These are phyloP conservation scores for Cadophora sp. DNA, from an alignment of 2,329 filamentous ascomycete species.

Conservation along the genomic window DNA sequence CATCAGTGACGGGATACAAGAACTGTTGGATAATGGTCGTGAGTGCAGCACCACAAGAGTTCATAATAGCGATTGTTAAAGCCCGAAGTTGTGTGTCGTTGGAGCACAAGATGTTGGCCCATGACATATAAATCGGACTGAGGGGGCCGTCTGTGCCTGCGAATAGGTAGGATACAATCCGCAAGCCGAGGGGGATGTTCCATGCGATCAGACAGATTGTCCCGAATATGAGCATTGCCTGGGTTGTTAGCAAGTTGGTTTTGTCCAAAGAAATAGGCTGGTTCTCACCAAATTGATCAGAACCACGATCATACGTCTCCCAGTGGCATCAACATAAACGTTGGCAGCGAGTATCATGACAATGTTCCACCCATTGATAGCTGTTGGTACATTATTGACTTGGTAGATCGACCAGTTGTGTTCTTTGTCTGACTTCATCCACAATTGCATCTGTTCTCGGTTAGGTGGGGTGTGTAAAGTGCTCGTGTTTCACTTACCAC, in stretches of 20 bases:
- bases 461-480: background rate
- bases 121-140: slow-evolving; percentile 47
- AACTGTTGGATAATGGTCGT: slow-evolving; percentile 46
- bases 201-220: slow-evolving; percentile 45
- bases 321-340: slow-evolving; percentile 24
- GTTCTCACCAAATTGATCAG: slow-evolving; percentile 13
- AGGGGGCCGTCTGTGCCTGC: slow-evolving; percentile 46
- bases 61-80: slow-evolving; percentile 48
- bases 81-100: slow-evolving; percentile 47
- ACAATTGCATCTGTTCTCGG: slow-evolving; percentile 54
- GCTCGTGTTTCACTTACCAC: slow-evolving; percentile 37
- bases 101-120: slow-evolving; percentile 47
- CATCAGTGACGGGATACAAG: slow-evolving; percentile 46
- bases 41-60: slow-evolving; percentile 42
- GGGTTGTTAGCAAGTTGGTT: background rate
- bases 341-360: slow-evolving; percentile 28
- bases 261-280: too few relatives aligned
- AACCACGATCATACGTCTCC: slow-evolving; percentile 24
- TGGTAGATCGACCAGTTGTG: slow-evolving; percentile 53
- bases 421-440: slow-evolving; percentile 53
- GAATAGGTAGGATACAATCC: slow-evolving; percentile 47
- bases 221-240: slow-evolving; percentile 42
- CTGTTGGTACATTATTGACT: slow-evolving; percentile 58
- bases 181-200: slow-evolving; percentile 46
- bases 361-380: slow-evolving; percentile 45